These are phyloP conservation scores for Hygrophorus russula DNA, from an alignment of 768 basidiomycete genomes.

Conservation along the genomic window DNA sequence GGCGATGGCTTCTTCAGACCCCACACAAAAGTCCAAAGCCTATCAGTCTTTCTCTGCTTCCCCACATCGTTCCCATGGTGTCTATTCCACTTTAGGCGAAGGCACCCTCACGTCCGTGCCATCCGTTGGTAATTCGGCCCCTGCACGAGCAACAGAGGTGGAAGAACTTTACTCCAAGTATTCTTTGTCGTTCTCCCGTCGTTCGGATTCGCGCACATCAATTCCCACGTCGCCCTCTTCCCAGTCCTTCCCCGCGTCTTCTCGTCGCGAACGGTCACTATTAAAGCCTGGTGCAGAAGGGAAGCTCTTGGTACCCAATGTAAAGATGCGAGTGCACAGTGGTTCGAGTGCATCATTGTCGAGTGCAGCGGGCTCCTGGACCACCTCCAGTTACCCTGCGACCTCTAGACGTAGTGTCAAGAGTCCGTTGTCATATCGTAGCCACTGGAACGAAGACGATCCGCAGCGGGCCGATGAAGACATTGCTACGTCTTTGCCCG, in stretches of 20 bases:
- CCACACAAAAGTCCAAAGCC: conserved; percentile 20
- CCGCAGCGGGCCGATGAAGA: conserved; percentile 12
- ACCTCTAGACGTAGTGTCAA: conserved; percentile 16
- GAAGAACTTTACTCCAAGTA: conserved; percentile 47
- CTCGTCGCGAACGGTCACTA: conserved; percentile 38
- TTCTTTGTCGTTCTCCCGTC: conserved; percentile 43
- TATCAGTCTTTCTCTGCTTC: conserved; percentile 39
- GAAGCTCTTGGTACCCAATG: conserved; percentile 41
- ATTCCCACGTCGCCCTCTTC: conserved; percentile 23
- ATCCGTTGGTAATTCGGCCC: conserved; percentile 5
- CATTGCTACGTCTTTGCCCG: background rate
- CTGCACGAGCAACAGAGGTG: conserved; percentile 15
- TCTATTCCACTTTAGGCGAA: conserved; percentile 36
- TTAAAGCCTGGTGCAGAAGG: conserved; percentile 54
- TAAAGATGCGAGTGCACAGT: conserved; percentile 27
- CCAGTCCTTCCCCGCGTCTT: conserved; percentile 25
- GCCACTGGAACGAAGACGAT: conserved; percentile 10
- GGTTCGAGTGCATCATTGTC: conserved; percentile 27
- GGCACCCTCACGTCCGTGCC: conserved; percentile 10
- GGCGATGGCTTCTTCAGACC: conserved; percentile 10
- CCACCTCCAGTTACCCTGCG: conserved; percentile 11
- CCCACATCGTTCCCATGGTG: conserved; percentile 36
- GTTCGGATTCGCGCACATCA: conserved; percentile 38
- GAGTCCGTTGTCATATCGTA: conserved; percentile 21
- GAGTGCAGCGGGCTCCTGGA: conserved; percentile 15